Base-by-base conservation (phyloP, 345 rosid species). In the Jatropha curcas region DNA sequence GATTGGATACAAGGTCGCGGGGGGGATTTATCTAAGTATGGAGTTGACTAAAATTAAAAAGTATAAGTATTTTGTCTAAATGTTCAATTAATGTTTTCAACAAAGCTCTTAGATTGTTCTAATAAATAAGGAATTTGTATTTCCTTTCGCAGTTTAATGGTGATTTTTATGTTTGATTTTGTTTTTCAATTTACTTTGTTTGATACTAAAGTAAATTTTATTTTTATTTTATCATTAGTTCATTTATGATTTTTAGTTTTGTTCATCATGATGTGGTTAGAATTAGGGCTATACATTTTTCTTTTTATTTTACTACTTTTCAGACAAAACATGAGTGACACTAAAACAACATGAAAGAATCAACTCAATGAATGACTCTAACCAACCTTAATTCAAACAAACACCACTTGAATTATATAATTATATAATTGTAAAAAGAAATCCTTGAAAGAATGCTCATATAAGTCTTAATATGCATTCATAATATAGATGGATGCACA, bases 21-120 rank as follows among this genome's bases (percentile, higher is more conserved):
- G 80, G 0, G 50, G 51, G 20, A 52, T 77, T 30, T 6, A 4
- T 1, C 19, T 77, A 14, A 63, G 72, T 11, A 60, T 71, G 68
- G 56, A 66, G 12, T 1, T 66, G 20, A 31, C 4, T 14, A 58
- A 48, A 50, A 12, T 45, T 19, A 0, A 43, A 48, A 19, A 45
- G 11, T 14, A 55, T 34, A 37, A 33, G 24, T 31, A 34, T 60
- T 17, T 45, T 35, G 7, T 5, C 37, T 2, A 34, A 45, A 45
- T 45, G 10, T 8, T 45, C 50, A 37, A 9, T 60, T 11, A 4
- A 0, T 60, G 43, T 16, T 19, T 60, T 60, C 34, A 45, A 7
- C 37, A 17, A 20, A 19, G 22, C 37, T 66, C 7, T 48, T 27
- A 28, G 22, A 46, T 31, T 66, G 48, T 8, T n/a, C 9, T 66